A percentile compares a stretch with the other conserved stretches of the same genome.
Evolutionary conservation across 345 rosid genomes (phyloP).

Genomic region (Eucalyptus caleyi): DNA sequence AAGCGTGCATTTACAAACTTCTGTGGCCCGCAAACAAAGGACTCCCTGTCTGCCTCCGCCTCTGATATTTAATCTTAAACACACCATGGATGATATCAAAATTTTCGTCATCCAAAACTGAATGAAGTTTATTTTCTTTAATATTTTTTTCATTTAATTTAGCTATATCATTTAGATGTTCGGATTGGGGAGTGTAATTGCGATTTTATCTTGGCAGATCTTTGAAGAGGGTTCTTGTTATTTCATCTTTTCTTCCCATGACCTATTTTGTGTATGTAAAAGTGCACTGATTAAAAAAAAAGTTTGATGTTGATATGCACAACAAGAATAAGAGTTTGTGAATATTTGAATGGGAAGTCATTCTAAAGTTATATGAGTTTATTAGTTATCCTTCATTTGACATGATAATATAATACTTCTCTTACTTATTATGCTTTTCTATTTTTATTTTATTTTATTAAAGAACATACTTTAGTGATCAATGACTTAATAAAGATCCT

Average conservation of each 20-base stretch:
- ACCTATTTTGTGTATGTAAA: neutral
- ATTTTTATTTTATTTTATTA: too few relatives aligned
- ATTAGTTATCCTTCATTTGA: too few relatives aligned
- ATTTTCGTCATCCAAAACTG: rapidly evolving
- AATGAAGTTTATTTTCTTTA: neutral
- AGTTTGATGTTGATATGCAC: neutral
- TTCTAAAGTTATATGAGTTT: too few relatives aligned
- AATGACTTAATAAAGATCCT: too few relatives aligned
- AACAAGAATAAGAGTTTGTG: too few relatives aligned
- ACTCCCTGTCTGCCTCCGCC: too few relatives aligned
- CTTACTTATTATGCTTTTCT: too few relatives aligned
- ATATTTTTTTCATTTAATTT: neutral
- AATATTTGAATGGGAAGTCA: neutral
- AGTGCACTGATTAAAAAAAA: neutral
- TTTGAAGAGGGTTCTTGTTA: neutral
- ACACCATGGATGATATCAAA: neutral
- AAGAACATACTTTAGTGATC: rapidly evolving
- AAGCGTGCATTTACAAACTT: neutral
- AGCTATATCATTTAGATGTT: neutral
- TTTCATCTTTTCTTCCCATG: neutral
- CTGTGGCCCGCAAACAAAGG: neutral
- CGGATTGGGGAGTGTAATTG: neutral
- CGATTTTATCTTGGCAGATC: neutral
- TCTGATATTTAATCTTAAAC: too few relatives aligned
- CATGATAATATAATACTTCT: too few relatives aligned